Evolutionary conservation across 1,284 basidiomycete species (phyloP).

Genomic region (Moniliella sp.): DNA sequence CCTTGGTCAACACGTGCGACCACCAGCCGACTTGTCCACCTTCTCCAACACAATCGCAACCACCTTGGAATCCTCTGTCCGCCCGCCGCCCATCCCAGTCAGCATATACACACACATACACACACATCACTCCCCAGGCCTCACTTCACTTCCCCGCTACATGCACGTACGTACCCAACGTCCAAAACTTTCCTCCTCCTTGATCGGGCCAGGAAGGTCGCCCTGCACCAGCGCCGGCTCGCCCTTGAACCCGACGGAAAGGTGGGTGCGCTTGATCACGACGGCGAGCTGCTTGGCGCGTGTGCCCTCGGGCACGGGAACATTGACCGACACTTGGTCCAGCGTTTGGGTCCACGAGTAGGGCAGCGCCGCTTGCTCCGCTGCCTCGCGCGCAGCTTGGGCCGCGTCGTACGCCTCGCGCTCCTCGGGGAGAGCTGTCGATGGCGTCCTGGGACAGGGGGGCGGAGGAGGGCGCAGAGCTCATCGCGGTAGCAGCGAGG

Average conservation of each 20-base stretch:
- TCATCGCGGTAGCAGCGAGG: no score
- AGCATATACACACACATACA: background rate
- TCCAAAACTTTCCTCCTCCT: slow-evolving; percentile 91
- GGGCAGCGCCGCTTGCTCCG: slow-evolving; percentile 54
- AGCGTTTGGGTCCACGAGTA: slow-evolving; percentile 82
- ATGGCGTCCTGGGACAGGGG: slow-evolving; percentile 39
- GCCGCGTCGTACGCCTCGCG: slow-evolving; percentile 49
- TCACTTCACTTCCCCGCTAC: background rate
- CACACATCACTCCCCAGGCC: background rate
- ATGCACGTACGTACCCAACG: slow-evolving; percentile 44
- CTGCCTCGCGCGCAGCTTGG: slow-evolving; percentile 48
- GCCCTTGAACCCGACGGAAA: slow-evolving; percentile 66
- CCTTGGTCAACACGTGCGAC: slow-evolving; percentile 82
- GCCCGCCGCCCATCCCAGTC: background rate
- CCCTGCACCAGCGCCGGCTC: slow-evolving; percentile 57
- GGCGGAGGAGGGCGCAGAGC: no score
- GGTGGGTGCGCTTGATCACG: slow-evolving; percentile 54
- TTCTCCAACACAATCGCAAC: slow-evolving; percentile 68
- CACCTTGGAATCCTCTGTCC: slow-evolving; percentile 52
- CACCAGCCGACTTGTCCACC: slow-evolving; percentile 72
- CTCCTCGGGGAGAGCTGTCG: slow-evolving; percentile 59
- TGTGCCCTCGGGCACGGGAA: slow-evolving; percentile 69
- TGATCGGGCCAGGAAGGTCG: slow-evolving; percentile 79
- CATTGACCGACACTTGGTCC: slow-evolving; percentile 57
- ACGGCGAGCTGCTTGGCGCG: slow-evolving; percentile 55